Conservation (phyloP, 2,329 filamentous ascomycete genomes). For the Knoxdaviesia proteae region DNA sequence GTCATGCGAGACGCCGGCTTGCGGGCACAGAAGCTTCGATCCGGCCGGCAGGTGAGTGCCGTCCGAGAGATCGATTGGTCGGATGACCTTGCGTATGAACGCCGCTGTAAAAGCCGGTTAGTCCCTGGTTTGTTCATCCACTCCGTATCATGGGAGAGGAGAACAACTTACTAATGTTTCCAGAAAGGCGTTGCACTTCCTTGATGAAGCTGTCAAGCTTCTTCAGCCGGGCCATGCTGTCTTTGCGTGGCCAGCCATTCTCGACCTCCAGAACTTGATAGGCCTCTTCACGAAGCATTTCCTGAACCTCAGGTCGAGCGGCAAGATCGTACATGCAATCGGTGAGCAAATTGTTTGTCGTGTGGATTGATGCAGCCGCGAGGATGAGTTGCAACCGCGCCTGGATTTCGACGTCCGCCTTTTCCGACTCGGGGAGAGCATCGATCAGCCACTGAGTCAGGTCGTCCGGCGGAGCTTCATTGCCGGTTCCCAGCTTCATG, state of each 20-base stretch:
- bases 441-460: constrained; percentile 24
- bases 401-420: constrained; percentile 16
- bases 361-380: constrained; percentile 22
- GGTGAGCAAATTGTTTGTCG: constrained; percentile 21
- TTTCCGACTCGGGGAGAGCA: constrained; percentile 17
- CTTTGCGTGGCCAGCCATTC: constrained; percentile 19
- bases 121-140: background rate
- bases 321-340: constrained; percentile 30
- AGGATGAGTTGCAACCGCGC: constrained; percentile 22
- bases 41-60: constrained; percentile 21
- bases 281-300: constrained; percentile 27
- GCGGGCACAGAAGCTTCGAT: constrained; percentile 19
- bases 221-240: constrained; percentile 20
- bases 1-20: constrained; percentile 19
- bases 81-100: constrained; percentile 24
- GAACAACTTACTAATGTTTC: constrained; percentile 18
- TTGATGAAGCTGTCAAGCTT: constrained; percentile 29
- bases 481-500: constrained; percentile 14
- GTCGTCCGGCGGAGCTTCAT: constrained; percentile 17
- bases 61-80: constrained; percentile 22
- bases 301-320: constrained; percentile 23
- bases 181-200: constrained; percentile 18
- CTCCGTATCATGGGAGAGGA: background rate
- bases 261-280: constrained; percentile 18
- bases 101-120: constrained; percentile 13